Base-by-base conservation (phyloP, 1,284 basidiomycete genomes). In the Apiotrichum gracile region DNA sequence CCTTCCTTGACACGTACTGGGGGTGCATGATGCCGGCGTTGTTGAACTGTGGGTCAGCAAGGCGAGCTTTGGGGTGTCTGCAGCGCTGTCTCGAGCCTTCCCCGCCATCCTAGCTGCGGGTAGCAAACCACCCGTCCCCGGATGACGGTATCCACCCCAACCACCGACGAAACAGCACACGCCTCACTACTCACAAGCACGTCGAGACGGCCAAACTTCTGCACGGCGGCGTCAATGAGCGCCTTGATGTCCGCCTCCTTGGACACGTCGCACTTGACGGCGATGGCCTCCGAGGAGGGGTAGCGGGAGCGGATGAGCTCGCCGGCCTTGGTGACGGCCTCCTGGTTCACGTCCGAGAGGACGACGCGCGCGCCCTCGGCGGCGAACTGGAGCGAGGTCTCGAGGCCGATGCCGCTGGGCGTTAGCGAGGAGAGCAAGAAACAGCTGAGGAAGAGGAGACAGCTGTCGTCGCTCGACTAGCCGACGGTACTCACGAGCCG, bases 11-110 rank as follows among this genome's bases (percentile, higher is more conserved):
- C n/a, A 54, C 59, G 42, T 39, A 61, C 59, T 31, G 25, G 29
- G 90, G 85, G 73, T 96, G 93, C 93, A 97, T 97, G 69, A 97
- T 93, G 80, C 88, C 89, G 47, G 90, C 90, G 69, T 92, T 93
- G 75, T 92, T 91, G 75, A 91, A 91, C 88, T 73, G 49, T 10
- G 35, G 25, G 34, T 42, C 38, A 51, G 49, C 24, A 21, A 33
- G n/a, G n/a, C n/a, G n/a, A n/a, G n/a, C n/a, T n/a, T n/a, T n/a
- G n/a, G n/a, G n/a, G n/a, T n/a, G n/a, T n/a, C n/a, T n/a, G n/a
- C n/a, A n/a, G n/a, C n/a, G n/a, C n/a, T n/a, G n/a, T n/a, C n/a
- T n/a, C n/a, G n/a, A n/a, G n/a, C n/a, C n/a, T n/a, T n/a, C n/a
- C n/a, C n/a, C n/a, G n/a, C n/a, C n/a, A n/a, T n/a, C n/a, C n/a